Base-by-base conservation (phyloP, 257 asterid genomes). In the Rehmannia glutinosa region DNA sequence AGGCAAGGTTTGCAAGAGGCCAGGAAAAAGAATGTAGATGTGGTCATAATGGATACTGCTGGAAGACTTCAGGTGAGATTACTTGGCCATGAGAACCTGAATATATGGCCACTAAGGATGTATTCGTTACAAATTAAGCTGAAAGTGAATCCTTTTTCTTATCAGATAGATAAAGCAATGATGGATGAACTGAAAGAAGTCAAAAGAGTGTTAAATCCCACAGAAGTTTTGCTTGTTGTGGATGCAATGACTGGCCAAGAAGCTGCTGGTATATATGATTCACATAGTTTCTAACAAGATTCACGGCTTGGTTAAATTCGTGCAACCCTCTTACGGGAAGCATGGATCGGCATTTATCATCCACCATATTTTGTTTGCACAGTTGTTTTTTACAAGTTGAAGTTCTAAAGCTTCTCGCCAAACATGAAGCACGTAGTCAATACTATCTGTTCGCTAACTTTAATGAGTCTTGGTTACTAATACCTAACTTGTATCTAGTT, bases 161-260 rank as follows among this genome's bases (percentile, higher is more conserved):
- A 58, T 64, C 93, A 92, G 98, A 93, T 93, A 71, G 96, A 93
- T 77, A 93, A 83, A 85, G 81, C 77, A 20, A 86, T 93, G 99
- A 93, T 93, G 99, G 96, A 88, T 59, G 99, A 93, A 82, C 77
- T 93, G 47, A 93, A 93, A 84, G 96, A 88, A 1, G 99, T 93
- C 70, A 93, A 93, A 71, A 81, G 78, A 39, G 92, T 77, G 39
- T 64, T 90, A 65, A 86, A 85, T 78, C 97, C 99, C 72, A 88
- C 96, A 20, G 99, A 93, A 77, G 96, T 90, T 68, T 75, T 93
- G 73, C 99, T 93, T 73, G 97, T 93, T 57, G 99, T 93, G 74
- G 99, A 93, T 77, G 99, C 99, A 68, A 93, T 93, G 99, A 93
- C 97, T 75, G 99, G 99, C 69, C 99, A 93, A 86, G 97, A 93